Percentiles rank a stretch among this genome's conserved stretches.
These are phyloP conservation scores for Sonneratia caseolaris DNA, from an alignment of 345 rosid species.

Conservation along the genomic window DNA sequence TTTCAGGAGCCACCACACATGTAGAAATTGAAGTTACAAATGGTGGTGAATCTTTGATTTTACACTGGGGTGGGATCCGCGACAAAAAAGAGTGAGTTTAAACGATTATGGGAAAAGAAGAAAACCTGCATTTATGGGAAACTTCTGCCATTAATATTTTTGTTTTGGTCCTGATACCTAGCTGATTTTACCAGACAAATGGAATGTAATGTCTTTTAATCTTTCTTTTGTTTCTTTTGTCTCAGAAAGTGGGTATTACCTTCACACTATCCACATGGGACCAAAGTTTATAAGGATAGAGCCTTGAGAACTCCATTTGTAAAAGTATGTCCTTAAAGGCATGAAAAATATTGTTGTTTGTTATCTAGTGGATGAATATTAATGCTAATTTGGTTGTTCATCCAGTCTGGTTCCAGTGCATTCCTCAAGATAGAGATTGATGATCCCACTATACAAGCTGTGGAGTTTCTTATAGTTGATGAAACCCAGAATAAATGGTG, in stretches of 20 bases:
- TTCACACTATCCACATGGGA: constrained; percentile 64
- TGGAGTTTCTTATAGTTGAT: constrained; percentile 87
- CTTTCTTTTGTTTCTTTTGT: constrained; percentile 7
- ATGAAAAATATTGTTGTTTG: not conserved
- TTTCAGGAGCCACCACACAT: constrained; percentile 26
- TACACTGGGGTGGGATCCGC: constrained; percentile 84
- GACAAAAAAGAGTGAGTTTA: constrained; percentile 60
- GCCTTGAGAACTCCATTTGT: constrained; percentile 89
- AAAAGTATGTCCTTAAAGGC: constrained; percentile 36
- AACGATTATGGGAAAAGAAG: not conserved
- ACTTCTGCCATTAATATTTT: not conserved
- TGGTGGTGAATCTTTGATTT: constrained; percentile 55
- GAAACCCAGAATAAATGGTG: constrained; percentile 81
- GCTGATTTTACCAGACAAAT: not conserved
- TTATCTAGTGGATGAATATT: not conserved
- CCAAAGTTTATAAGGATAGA: constrained; percentile 69
- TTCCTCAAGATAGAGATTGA: constrained; percentile 66
- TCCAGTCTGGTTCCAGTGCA: constrained; percentile 58
- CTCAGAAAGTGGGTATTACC: constrained; percentile 88
- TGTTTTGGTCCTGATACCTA: not conserved
- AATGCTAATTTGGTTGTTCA: constrained; percentile 4
- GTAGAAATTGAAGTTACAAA: constrained; percentile 51
- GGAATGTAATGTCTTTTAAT: not conserved
- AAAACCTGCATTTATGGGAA: not conserved
- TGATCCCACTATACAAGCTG: constrained; percentile 62